Conservation (phyloP, 2,329 filamentous ascomycete genomes). For the Aureobasidium sp. region DNA sequence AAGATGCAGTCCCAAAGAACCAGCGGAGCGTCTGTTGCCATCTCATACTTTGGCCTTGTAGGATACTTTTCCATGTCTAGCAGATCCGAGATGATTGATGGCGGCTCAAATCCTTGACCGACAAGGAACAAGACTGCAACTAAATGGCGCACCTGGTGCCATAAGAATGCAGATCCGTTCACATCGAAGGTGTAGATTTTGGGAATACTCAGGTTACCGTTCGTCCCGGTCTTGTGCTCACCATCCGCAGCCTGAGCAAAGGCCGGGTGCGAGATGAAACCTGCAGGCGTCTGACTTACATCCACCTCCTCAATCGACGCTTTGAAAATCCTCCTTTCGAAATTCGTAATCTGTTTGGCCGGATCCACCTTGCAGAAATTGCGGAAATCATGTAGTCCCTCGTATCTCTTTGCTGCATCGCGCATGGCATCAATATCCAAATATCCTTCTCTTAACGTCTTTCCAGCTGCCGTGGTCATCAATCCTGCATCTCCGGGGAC, state of each 20-base stretch:
- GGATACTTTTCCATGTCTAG: slow-evolving; percentile 67
- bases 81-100: slow-evolving; percentile 64
- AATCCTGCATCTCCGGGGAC: slow-evolving; percentile 37
- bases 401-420: slow-evolving; percentile 68
- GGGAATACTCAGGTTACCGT: slow-evolving; percentile 26
- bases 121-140: slow-evolving; percentile 87
- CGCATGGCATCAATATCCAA: slow-evolving; percentile 85
- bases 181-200: slow-evolving; percentile 85
- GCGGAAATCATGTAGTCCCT: slow-evolving; percentile 86
- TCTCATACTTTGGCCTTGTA: slow-evolving; percentile 75
- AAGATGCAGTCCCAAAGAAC: slow-evolving; percentile 97
- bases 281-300: slow-evolving; percentile 40
- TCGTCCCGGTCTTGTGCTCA: neutral
- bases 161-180: slow-evolving; percentile 86
- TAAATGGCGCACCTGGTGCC: slow-evolving; percentile 97
- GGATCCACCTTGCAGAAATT: slow-evolving; percentile 95
- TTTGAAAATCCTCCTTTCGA: slow-evolving; percentile 69
- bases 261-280: slow-evolving; percentile 46
- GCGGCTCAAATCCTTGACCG: slow-evolving; percentile 76
- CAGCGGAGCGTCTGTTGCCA: slow-evolving; percentile 83
- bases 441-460: slow-evolving; percentile 55
- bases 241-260: slow-evolving; percentile 33
- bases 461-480: slow-evolving; percentile 25
- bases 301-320: slow-evolving; percentile 67
- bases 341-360: slow-evolving; percentile 82